Conservation (phyloP, 169 alveolate genomes). For the Pseudocohnilembus persalinus region DNA sequence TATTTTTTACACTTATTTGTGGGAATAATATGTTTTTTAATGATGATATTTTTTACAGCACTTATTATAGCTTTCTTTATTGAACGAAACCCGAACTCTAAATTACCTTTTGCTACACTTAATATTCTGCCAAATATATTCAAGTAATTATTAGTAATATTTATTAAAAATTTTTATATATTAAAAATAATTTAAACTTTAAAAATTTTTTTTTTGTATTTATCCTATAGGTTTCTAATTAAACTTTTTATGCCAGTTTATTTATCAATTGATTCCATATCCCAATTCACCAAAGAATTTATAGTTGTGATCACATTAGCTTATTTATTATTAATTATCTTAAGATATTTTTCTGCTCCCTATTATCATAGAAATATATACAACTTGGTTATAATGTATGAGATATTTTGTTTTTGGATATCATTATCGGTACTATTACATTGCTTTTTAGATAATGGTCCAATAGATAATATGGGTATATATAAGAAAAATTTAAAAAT, state of each 20-base stretch:
- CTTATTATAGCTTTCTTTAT: slow-evolving; percentile 17
- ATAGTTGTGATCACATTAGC: slow-evolving; percentile 1
- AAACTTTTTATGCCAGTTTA: slow-evolving; percentile 24
- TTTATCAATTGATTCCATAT: slow-evolving; percentile 24
- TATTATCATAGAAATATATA: slow-evolving; percentile 8
- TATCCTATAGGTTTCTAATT: neutral
- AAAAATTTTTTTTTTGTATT: no score
- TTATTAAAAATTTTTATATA: neutral
- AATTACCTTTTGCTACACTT: slow-evolving; percentile 35
- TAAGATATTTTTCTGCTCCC: slow-evolving; percentile 17
- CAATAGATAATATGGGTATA: slow-evolving; percentile 31
- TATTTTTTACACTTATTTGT: slow-evolving; percentile 24
- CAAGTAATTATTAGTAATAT: neutral
- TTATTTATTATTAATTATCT: slow-evolving; percentile 17
- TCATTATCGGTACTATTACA: slow-evolving; percentile 7
- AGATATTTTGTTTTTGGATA: slow-evolving; percentile 17
- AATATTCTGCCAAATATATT: neutral
- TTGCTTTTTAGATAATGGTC: slow-evolving; percentile 23
- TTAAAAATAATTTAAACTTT: slow-evolving; percentile 14
- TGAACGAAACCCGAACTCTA: slow-evolving; percentile 24
- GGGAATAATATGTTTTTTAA: slow-evolving; percentile 5
- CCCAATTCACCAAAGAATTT: slow-evolving; percentile 11
- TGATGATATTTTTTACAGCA: neutral
- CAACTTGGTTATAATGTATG: slow-evolving; percentile 14
- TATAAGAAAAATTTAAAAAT: slow-evolving; percentile 1